A percentile compares a stretch with the other conserved stretches of the same genome.
These are phyloP conservation scores for Hypoxylon sp. DNA, from an alignment of 2,329 filamentous ascomycete genomes.

Conservation along the genomic window DNA sequence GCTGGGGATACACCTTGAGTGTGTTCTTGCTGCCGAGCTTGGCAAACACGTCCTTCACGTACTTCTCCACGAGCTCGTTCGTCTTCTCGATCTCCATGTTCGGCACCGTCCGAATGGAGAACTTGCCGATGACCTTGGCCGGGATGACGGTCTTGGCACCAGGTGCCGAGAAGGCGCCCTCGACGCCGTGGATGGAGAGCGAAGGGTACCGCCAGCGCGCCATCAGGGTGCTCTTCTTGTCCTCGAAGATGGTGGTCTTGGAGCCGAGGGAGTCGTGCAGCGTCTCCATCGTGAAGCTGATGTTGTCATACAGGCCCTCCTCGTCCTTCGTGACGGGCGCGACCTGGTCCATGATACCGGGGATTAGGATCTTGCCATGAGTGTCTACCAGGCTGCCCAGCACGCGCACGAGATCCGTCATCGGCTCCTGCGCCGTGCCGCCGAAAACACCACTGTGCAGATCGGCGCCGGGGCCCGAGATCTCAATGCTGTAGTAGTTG, in stretches of 20 bases:
- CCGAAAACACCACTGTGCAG: constrained; percentile 98
- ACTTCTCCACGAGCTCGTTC: constrained; percentile 86
- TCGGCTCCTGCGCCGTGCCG: constrained; percentile 95
- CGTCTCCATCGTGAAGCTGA: constrained; percentile 96
- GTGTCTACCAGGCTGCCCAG: constrained; percentile 89
- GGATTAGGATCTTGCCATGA: constrained; percentile 91
- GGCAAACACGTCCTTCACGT: constrained; percentile 86
- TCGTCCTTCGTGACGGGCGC: constrained; percentile 90
- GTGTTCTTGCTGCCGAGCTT: constrained; percentile 94
- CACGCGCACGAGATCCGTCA: constrained; percentile 92
- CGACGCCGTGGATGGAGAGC: constrained; percentile 92
- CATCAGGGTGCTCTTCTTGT: constrained; percentile 95
- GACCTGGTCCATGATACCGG: constrained; percentile 94
- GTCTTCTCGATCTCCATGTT: constrained; percentile 96
- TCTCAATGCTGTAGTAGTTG: constrained; percentile 96
- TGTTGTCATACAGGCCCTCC: constrained; percentile 86
- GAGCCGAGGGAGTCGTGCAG: constrained; percentile 92
- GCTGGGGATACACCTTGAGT: constrained; percentile 83
- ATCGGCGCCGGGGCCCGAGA: constrained; percentile 92
- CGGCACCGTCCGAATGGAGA: constrained; percentile 96
- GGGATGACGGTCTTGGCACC: constrained; percentile 99
- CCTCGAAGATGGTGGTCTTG: constrained; percentile 86
- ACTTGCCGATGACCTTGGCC: constrained; percentile 97
- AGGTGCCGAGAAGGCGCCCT: constrained; percentile 92
- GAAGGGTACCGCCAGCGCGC: constrained; percentile 96